Evolutionary conservation across 2,329 filamentous ascomycete species (phyloP).

Genomic region (Neopestalotiopsis clavispora): DNA sequence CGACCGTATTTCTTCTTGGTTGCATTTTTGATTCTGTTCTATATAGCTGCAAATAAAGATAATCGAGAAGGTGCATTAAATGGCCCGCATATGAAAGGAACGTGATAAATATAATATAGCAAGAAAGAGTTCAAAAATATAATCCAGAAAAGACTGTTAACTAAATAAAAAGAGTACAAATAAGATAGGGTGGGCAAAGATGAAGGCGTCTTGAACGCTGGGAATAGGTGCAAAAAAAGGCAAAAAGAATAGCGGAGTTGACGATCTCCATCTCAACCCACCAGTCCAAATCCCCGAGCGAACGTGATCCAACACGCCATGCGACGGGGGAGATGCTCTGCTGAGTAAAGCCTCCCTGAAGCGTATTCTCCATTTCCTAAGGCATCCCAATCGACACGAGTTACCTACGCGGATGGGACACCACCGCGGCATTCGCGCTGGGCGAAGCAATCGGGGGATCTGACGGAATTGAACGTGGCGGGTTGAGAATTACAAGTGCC

Average conservation of each 20-base stretch:
- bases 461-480: conserved; percentile 57
- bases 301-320: conserved; percentile 73
- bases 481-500: conserved; percentile 56
- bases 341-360: conserved; percentile 77
- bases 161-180: no score
- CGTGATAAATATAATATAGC: not conserved
- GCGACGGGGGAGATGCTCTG: conserved; percentile 74
- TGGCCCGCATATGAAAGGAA: not conserved
- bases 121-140: not conserved
- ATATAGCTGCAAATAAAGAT: not conserved
- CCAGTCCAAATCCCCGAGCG: conserved; percentile 64
- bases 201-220: no score
- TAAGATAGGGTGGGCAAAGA: no score
- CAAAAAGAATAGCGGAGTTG: conserved; percentile 49
- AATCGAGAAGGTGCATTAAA: not conserved
- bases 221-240: not conserved
- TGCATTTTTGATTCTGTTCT: not conserved
- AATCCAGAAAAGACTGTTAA: no score
- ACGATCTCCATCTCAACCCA: conserved; percentile 58
- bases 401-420: conserved; percentile 68
- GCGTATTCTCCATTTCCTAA: conserved; percentile 72
- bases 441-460: conserved; percentile 61
- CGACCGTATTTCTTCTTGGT: not conserved
- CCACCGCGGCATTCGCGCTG: conserved; percentile 73
- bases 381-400: conserved; percentile 67